Base-by-base conservation (phyloP, 78 protist genomes). In the Paulinella micropora region DNA sequence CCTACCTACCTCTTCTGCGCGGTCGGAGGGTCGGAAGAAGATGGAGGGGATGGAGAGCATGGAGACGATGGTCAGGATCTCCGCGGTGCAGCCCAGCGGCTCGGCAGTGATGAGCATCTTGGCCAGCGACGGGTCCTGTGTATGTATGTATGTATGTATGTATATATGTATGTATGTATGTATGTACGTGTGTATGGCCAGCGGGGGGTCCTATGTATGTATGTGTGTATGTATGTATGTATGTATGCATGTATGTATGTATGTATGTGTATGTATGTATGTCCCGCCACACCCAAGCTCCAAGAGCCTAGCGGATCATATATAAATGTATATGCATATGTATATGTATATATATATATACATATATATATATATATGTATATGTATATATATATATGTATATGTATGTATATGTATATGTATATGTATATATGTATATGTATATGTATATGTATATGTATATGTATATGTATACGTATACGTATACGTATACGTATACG, bases 1-100 rank as follows among this genome's bases (percentile, higher is more conserved):
- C 26, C 40, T n/a, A 67, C 89, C 93, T 51, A 39, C 15, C 84
- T 92, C 92, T 67, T 88, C 92, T 88, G 64, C 93, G 29, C 91
- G 91, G 37, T 94, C 97, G 79, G 89, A 64, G 15, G 99, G 99
- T 36, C 98, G 67, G 89, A 81, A 90, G 89, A 96, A 97, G 32
- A 97, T 88, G 26, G 92, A 40, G 36, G 96, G 98, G 4, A 93
- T 95, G 1, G 97, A 93, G 32, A 97, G 93, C 95, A 92, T 90
- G 69, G 97, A 77, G 29, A 96, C 98, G 15, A 89, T 38, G 87
- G 0, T 0, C 34, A 64, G 40, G 4, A 37, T 79, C 87, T 89
- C 90, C 23, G 29, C 3, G 31, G 41, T 26, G 73, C 90, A 89
- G 34, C 34, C 64, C 86, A 64, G 36, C 86, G 31, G 86, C 37